A percentile compares a stretch with the other conserved stretches of the same genome.
Conservation (phyloP, 225 moss, liverwort and hornwort genomes). For the Pseudisothecium myosuroides region DNA sequence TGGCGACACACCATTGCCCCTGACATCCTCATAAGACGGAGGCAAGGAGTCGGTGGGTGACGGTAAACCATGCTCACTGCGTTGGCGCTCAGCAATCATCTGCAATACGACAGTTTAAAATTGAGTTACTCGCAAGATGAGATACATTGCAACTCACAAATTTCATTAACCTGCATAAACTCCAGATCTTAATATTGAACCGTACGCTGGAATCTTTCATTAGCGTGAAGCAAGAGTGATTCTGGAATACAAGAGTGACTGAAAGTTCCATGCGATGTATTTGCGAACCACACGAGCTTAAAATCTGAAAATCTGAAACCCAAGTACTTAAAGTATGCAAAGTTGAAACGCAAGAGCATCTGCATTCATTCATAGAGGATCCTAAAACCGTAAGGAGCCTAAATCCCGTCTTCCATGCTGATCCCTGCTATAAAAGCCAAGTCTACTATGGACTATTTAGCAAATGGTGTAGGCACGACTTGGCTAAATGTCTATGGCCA, state of each 20-base stretch:
- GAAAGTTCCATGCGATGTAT: background rate
- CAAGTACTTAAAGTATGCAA: background rate
- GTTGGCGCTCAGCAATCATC: slow-evolving; percentile 76
- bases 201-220: background rate
- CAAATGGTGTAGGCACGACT: background rate
- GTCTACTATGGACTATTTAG: background rate
- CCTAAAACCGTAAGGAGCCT: background rate
- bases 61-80: slow-evolving; percentile 54
- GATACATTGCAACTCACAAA: background rate
- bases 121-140: background rate
- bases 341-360: background rate
- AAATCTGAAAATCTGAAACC: background rate
- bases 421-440: background rate
- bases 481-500: background rate
- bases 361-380: background rate
- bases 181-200: background rate
- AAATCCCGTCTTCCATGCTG: background rate
- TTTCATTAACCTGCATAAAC: background rate
- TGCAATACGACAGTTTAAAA: background rate
- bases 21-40: slow-evolving; percentile 73
- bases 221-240: background rate
- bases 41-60: slow-evolving; percentile 27
- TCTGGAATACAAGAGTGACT: background rate
- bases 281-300: background rate
- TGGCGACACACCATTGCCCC: slow-evolving; percentile 47